A percentile compares a stretch with the other conserved stretches of the same genome.
These are phyloP conservation scores for Penicillium parvum DNA, from an alignment of 495 filamentous ascomycete genomes.

Conservation along the genomic window DNA sequence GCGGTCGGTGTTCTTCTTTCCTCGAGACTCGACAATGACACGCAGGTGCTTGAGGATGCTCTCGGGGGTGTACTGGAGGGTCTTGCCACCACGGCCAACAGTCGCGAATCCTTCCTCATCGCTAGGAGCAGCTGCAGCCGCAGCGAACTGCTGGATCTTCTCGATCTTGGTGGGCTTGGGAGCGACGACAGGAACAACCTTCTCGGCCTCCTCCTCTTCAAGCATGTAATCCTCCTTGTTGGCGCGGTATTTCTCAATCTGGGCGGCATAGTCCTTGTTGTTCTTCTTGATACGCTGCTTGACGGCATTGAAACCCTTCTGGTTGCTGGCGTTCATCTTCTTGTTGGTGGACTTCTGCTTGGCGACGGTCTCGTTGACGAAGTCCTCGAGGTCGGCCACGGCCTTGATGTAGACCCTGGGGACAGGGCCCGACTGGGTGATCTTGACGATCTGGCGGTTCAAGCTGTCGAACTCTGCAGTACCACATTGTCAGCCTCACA, in stretches of 20 bases:
- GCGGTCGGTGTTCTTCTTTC: constrained; percentile 98
- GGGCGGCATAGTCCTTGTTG: constrained; percentile 86
- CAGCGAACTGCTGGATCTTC: constrained; percentile 34
- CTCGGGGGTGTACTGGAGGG: constrained; percentile 87
- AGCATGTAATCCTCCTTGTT: constrained; percentile 85
- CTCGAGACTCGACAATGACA: constrained; percentile 87
- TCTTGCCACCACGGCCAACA: constrained; percentile 81
- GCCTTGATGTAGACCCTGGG: constrained; percentile 91
- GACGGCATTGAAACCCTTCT: constrained; percentile 89
- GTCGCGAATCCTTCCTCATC: constrained; percentile 83
- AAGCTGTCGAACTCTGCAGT: constrained; percentile 89
- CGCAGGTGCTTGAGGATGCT: constrained; percentile 96
- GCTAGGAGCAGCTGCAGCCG: constrained; percentile 44
- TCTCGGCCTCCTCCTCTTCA: constrained; percentile 67
- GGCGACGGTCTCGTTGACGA: constrained; percentile 85
- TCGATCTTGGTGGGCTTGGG: constrained; percentile 42
- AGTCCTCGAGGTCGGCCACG: constrained; percentile 90
- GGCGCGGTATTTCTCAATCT: constrained; percentile 82
- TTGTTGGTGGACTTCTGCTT: constrained; percentile 95
- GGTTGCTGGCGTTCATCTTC: constrained; percentile 97
- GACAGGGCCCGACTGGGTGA: constrained; percentile 66
- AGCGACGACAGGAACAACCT: constrained; percentile 30
- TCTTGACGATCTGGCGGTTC: constrained; percentile 81
- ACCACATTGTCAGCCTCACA: constrained; percentile 18
- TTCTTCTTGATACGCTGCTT: constrained; percentile 98